Conservation (phyloP, 148 eudicot genomes). For the Cornus kousa region DNA sequence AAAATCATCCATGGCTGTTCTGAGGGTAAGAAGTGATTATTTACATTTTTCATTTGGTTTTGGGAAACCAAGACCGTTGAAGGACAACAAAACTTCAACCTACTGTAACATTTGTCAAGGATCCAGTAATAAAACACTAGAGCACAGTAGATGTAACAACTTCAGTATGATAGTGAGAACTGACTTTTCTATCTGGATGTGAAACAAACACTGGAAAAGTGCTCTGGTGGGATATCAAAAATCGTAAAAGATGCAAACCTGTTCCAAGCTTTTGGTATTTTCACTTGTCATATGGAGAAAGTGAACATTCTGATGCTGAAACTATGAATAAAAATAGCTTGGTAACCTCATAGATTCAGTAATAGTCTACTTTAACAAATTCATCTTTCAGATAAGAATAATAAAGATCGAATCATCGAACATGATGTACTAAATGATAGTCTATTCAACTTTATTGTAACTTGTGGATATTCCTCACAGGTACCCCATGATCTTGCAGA, state of each 20-base stretch:
- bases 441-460: neutral
- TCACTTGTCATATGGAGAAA: neutral
- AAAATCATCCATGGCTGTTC: neutral
- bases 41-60: neutral
- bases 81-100: neutral
- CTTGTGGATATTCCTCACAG: neutral
- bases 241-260: neutral
- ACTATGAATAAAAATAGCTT: neutral
- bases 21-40: neutral
- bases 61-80: neutral
- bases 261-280: neutral
- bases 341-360: neutral
- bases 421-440: slow-evolving; percentile 1
- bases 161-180: neutral
- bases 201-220: neutral
- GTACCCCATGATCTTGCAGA: slow-evolving; percentile 7
- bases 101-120: neutral
- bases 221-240: neutral
- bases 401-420: neutral
- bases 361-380: neutral
- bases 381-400: neutral
- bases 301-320: neutral
- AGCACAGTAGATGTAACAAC: neutral
- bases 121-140: neutral
- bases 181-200: neutral